Base-by-base conservation (phyloP, 345 rosid genomes). In the Eucalyptus marginata region DNA sequence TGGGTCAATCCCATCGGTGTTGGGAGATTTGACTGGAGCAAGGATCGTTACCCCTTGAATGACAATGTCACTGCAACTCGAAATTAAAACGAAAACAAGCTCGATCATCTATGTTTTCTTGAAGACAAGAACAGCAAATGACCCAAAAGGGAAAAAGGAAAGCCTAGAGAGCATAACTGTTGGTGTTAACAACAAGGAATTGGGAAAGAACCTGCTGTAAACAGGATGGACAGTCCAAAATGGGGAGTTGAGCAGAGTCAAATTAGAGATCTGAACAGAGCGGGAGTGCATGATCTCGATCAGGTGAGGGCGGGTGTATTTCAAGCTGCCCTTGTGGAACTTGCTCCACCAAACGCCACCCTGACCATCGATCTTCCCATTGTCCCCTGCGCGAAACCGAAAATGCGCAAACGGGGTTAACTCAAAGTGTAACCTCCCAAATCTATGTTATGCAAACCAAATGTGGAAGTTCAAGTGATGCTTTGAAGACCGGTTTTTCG, bases 181-280 rank as follows among this genome's bases (percentile, higher is more conserved):
- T 24, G 27, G 33, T 24, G 13, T 40, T 11, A 44, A 14, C 50
- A 44, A 54, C 2, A 29, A 88, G 51, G 36, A 86, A 8, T 5
- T 49, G 71, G 40, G 46, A 44, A 29, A n/a, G 18, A 10, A 91
- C 93, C 93, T 93, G 92, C 93, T 47, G 88, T 93, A 93, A 36
- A 92, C 90, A 89, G 93, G 95, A 88, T 93, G 95, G 18, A 93
- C 90, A 54, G 91, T 93, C 95, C 94, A 93, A 29, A 91, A 93
- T 7, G 95, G 94, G 8, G 95, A 93, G 84, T 93, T 90, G 68
- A 92, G 49, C 71, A 93, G 83, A 50, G 92, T 92, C 87, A 93
- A 89, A 76, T 92, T 89, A 8, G 94, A 93, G 86, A 93, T 93
- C 88, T 90, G 92, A 88, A 93, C 31, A 64, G 90, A 25, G 85